phyloP scores from a whole-genome alignment of 805 yeast genomes.

The Lipomyces sp. region DNA sequence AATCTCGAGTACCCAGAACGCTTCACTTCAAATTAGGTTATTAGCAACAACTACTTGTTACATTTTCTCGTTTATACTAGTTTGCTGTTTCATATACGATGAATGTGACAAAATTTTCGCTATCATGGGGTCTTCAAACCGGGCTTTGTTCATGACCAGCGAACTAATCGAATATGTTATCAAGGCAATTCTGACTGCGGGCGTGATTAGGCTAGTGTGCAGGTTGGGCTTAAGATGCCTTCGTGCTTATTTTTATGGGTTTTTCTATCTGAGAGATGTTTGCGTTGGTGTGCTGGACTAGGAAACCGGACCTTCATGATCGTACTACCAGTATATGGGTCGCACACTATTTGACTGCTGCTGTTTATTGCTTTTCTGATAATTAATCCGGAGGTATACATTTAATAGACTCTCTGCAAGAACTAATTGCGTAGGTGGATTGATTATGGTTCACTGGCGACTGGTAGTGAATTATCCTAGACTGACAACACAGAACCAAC shows the following conservation, averaged over 20 bases:
- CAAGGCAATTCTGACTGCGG: slow-evolving; percentile 1
- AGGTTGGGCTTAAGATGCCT: neutral
- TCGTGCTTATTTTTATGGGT: slow-evolving; percentile 1
- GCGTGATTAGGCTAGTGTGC: neutral
- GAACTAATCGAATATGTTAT: neutral
- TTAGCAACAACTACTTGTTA: neutral
- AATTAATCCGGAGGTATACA: neutral
- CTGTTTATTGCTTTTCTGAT: neutral
- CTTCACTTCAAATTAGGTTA: neutral
- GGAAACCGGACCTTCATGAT: neutral
- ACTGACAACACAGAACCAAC: no score
- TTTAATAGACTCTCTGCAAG: neutral
- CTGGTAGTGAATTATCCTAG: no score
- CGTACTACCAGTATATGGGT: neutral
- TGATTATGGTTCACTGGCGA: no score
- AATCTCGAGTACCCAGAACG: neutral
- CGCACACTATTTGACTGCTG: neutral
- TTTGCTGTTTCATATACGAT: slow-evolving; percentile 1
- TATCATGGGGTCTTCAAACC: neutral
- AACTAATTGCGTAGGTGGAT: neutral
- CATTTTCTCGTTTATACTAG: neutral
- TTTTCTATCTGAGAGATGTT: slow-evolving; percentile 1
- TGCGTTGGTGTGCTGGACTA: neutral
- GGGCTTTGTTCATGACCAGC: neutral
- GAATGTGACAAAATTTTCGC: neutral